phyloP scores from a whole-genome alignment of 257 asterid genomes.

The Solanum neorickii region DNA sequence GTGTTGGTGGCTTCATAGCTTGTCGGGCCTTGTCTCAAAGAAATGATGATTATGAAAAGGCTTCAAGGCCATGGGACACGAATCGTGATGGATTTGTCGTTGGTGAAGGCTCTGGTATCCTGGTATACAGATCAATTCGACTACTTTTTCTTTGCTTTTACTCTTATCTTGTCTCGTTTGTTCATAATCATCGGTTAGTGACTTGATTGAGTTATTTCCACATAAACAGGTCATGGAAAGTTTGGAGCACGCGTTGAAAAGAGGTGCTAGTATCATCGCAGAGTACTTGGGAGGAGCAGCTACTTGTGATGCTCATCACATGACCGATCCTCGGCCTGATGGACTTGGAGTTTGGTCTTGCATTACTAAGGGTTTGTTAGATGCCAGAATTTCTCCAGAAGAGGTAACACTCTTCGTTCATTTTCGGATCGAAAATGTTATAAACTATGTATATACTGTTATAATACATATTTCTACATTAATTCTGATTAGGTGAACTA shows the following conservation, averaged over 20 bases:
- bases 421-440: background rate
- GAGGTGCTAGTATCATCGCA: conserved; percentile 26
- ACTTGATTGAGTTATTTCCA: background rate
- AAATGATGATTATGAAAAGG: conserved; percentile 30
- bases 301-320: conserved; percentile 32
- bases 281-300: conserved; percentile 33
- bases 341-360: conserved; percentile 41
- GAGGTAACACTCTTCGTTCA: conserved; percentile 28
- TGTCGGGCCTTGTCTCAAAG: conserved; percentile 30
- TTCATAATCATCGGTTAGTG: background rate
- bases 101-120: conserved; percentile 65
- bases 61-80: conserved; percentile 76
- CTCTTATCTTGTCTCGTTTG: background rate
- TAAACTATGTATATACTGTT: background rate
- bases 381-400: conserved; percentile 50
- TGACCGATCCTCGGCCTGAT: conserved; percentile 35
- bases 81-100: conserved; percentile 62
- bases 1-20: conserved; percentile 29
- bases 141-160: background rate
- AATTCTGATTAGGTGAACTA: conserved; percentile 40
- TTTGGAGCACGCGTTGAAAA: conserved; percentile 26
- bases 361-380: conserved; percentile 25
- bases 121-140: conserved; percentile 18
- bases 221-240: conserved; percentile 25
- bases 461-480: background rate